Evolutionary conservation across 2,329 filamentous ascomycete species (phyloP).

Genomic region (Aspergillus cejpii): DNA sequence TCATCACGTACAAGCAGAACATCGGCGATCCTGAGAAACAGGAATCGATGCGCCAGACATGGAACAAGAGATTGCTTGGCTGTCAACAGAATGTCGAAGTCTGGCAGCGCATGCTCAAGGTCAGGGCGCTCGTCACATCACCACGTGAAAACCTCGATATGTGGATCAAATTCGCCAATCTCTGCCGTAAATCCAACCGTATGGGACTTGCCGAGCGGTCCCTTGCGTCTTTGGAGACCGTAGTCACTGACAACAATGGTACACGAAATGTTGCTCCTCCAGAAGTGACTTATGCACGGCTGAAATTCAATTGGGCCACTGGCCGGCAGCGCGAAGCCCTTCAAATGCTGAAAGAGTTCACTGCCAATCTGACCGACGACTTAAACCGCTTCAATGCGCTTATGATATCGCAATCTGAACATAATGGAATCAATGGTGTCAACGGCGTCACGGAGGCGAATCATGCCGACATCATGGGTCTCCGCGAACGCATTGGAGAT

Average conservation of each 20-base stretch:
- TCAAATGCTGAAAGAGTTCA: slow-evolving; percentile 57
- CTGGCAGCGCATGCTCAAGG: slow-evolving; percentile 96
- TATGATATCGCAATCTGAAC: slow-evolving; percentile 32
- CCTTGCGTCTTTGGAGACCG: slow-evolving; percentile 78
- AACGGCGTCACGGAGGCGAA: slow-evolving; percentile 43
- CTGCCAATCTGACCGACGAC: slow-evolving; percentile 53
- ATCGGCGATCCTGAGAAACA: slow-evolving; percentile 73
- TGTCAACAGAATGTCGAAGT: slow-evolving; percentile 97
- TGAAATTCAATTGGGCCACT: slow-evolving; percentile 94
- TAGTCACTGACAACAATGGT: slow-evolving; percentile 47
- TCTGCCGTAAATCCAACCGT: slow-evolving; percentile 92
- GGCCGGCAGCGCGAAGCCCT: slow-evolving; percentile 60
- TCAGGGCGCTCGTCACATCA: slow-evolving; percentile 83
- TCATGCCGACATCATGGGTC: slow-evolving; percentile 33
- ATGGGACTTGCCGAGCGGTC: slow-evolving; percentile 95
- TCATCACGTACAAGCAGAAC: slow-evolving; percentile 95
- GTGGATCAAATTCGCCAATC: slow-evolving; percentile 99
- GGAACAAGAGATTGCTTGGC: slow-evolving; percentile 90
- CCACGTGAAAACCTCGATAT: slow-evolving; percentile 94
- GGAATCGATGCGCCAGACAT: slow-evolving; percentile 83
- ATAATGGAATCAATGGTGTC: slow-evolving; percentile 42
- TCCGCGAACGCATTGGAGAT: slow-evolving; percentile 42
- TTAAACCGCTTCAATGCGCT: slow-evolving; percentile 44
- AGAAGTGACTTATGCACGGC: slow-evolving; percentile 88
- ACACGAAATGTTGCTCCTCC: slow-evolving; percentile 47